These are phyloP conservation scores for Cyanidioschyzon merolae DNA, from an alignment of 23 red algal genomes.

Conservation along the genomic window DNA sequence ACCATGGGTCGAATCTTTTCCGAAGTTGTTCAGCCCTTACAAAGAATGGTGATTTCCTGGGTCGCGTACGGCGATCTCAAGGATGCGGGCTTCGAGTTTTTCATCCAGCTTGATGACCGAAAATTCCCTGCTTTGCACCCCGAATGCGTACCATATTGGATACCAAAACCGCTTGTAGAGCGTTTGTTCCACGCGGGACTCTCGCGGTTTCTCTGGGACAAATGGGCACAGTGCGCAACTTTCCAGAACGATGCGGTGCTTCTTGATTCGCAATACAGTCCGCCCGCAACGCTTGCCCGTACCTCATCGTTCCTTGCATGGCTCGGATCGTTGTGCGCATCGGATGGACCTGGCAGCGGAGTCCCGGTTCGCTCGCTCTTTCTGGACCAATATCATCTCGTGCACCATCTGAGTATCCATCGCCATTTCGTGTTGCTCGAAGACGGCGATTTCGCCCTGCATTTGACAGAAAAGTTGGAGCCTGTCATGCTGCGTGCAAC, in stretches of 20 bases:
- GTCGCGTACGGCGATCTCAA: not conserved
- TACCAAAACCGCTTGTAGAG: not conserved
- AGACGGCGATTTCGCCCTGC: not conserved
- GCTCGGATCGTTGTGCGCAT: not conserved
- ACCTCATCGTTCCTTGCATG: not conserved
- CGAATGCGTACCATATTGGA: not conserved
- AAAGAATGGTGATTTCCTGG: not conserved
- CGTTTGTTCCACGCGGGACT: not conserved
- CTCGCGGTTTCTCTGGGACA: not conserved
- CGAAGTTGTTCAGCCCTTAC: not conserved
- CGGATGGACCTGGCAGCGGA: not conserved
- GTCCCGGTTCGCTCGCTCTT: not conserved
- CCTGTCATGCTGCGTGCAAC: not conserved
- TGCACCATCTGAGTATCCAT: not conserved
- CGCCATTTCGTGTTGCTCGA: slow-evolving; percentile 1
- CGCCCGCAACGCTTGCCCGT: not conserved
- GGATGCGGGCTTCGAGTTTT: not conserved
- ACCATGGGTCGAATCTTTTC: not conserved
- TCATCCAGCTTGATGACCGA: not conserved
- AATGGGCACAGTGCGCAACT: not conserved
- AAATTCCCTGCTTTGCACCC: not conserved
- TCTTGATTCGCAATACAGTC: not conserved
- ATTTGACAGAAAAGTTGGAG: not conserved
- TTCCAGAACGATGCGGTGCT: not conserved
- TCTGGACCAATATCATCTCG: not conserved